A percentile compares a stretch with the other conserved stretches of the same genome.
Conservation (phyloP, 2,329 filamentous ascomycete genomes). For the Colletotrichum gloeosporioides region DNA sequence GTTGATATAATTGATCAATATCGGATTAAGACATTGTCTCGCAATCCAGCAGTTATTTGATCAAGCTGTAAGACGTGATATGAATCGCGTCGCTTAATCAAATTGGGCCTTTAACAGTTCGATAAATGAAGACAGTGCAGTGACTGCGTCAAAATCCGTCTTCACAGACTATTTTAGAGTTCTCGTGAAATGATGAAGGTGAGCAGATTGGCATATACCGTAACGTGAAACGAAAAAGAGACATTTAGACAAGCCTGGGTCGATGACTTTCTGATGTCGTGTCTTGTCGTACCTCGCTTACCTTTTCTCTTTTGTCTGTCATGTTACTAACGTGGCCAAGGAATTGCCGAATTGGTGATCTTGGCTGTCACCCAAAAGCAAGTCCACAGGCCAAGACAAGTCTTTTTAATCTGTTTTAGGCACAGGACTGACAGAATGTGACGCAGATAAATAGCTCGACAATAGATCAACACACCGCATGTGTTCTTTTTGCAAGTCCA, state of each 20-base stretch:
- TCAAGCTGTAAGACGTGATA: neutral
- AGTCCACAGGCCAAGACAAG: fast-evolving
- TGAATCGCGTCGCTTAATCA: neutral
- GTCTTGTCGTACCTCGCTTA: neutral
- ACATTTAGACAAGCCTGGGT: neutral
- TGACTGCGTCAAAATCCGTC: fast-evolving
- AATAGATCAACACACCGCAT: fast-evolving
- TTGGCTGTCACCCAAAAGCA: neutral
- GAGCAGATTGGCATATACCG: neutral
- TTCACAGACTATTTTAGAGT: neutral
- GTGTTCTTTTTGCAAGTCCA: neutral
- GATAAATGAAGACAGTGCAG: neutral
- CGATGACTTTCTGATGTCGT: neutral
- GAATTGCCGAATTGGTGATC: neutral
- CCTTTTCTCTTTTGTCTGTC: neutral
- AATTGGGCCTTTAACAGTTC: fast-evolving
- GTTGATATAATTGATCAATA: neutral
- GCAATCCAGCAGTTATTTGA: neutral
- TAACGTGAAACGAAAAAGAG: neutral
- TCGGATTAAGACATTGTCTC: neutral
- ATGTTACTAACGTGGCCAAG: neutral
- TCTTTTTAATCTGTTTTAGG: neutral
- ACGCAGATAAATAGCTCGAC: neutral
- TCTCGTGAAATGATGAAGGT: neutral
- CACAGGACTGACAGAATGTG: fast-evolving